A percentile compares a stretch with the other conserved stretches of the same genome.
phyloP scores from a whole-genome alignment of 148 eudicot species.

The Vaccinium myrtillus region DNA sequence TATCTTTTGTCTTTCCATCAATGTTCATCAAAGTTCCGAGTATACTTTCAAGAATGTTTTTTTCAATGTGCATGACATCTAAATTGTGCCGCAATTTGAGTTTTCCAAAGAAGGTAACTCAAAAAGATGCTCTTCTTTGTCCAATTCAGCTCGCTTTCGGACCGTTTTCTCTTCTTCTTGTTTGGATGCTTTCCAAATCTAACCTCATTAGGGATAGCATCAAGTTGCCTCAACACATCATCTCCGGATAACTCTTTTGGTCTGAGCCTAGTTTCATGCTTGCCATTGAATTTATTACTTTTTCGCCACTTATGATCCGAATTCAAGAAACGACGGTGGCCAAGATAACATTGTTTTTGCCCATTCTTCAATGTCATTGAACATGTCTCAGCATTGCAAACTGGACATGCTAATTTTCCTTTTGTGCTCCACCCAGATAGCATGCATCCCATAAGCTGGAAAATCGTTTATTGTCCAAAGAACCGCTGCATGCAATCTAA shows the following conservation, averaged over 20 bases:
- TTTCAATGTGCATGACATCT: slow-evolving; percentile 6
- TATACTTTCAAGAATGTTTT: not conserved
- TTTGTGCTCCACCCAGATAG: not conserved
- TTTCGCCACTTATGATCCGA: not conserved
- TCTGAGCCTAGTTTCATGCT: not conserved
- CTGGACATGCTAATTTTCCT: slow-evolving; percentile 13
- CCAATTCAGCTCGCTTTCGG: not conserved
- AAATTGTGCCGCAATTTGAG: not conserved
- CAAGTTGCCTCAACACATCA: not conserved
- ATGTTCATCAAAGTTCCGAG: not conserved
- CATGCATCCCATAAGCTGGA: not conserved
- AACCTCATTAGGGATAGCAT: not conserved
- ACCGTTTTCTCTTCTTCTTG: not conserved
- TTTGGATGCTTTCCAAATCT: not conserved
- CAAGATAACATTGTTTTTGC: slow-evolving; percentile 2
- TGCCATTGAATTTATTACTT: not conserved
- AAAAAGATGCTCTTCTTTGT: not conserved
- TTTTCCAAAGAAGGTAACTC: not conserved
- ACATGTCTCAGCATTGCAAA: not conserved
- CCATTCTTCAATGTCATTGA: not conserved
- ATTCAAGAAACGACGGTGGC: not conserved
- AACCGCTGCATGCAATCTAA: not conserved
- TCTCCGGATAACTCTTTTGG: not conserved
- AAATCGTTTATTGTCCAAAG: not conserved
- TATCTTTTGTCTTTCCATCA: not conserved